Base-by-base conservation (phyloP, 2,329 filamentous ascomycete species). In the Colletotrichum melonis region DNA sequence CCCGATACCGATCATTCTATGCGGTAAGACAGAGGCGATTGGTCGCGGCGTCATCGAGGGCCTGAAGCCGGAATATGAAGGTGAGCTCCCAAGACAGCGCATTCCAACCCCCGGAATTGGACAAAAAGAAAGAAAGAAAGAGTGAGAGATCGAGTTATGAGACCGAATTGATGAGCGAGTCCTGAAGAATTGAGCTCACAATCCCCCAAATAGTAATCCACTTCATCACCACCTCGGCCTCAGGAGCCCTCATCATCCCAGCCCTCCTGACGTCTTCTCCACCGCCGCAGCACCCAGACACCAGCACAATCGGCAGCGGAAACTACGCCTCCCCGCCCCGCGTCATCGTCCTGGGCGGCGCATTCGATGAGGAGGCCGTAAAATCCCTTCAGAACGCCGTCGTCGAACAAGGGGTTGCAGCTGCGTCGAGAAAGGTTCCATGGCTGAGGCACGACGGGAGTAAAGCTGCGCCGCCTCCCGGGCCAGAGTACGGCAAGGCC, bases 21-120 rank as follows among this genome's bases (percentile, higher is more conserved):
- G 77, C 46, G 78, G 78, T 11, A 75, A 77, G 63, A 74, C 70
- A 3, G 78, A 79, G 59, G 35, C 63, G 9, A 75, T 79, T 28
- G 78, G 78, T 14, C 52, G 57, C 12, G 63, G 68, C 22, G 77
- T 79, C 46, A 77, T 79, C 30, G 71, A 71, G 26, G 76, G 75
- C 24, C 64, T 79, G 30, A 78, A 76, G 63, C 78, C 78, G 4
- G 77, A 79, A 30, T 78, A 76, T 28, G 77, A 79, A 42, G 78
- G 78, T 78, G 12, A 26, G 77, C 9, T 22, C 19, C 19, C 54
- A 26, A 56, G 26, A 56, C 54, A 56, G 5, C 22, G 8, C 19
- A 16, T 19, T 14, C 30, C 30, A 32, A 32, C 30, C 30, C 16
- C 16, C 42, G 42, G 42, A 46, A 46, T 7, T 49, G 42, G 42